These are phyloP conservation scores for Pseudisothecium myosuroides DNA, from an alignment of 225 moss, liverwort and hornwort genomes.

Conservation along the genomic window DNA sequence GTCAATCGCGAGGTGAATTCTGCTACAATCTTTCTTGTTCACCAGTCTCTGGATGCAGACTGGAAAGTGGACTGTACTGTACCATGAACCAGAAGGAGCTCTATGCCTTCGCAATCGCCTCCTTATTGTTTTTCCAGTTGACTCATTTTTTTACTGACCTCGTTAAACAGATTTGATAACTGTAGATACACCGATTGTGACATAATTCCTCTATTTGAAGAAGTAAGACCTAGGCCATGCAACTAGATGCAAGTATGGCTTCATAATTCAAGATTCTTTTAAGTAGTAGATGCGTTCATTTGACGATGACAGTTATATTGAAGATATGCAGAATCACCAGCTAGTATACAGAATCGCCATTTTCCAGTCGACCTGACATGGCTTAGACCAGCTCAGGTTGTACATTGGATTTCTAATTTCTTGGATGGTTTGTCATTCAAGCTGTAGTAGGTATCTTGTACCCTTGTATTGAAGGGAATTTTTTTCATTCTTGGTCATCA, in stretches of 20 bases:
- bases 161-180: neutral
- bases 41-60: neutral
- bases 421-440: slow-evolving; percentile 1
- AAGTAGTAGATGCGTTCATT: neutral
- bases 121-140: neutral
- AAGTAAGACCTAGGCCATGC: neutral
- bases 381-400: neutral
- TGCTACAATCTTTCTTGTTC: neutral
- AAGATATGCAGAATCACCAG: neutral
- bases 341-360: neutral
- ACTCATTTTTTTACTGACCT: neutral
- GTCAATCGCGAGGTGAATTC: neutral
- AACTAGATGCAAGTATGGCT: neutral
- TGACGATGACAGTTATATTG: neutral
- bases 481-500: neutral
- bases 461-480: neutral
- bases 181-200: slow-evolving; percentile 3
- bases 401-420: neutral
- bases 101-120: neutral
- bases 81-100: neutral
- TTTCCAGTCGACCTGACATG: neutral
- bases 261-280: neutral
- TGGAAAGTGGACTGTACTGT: neutral
- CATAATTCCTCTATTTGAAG: neutral
- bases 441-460: neutral